These are phyloP conservation scores for Exophiala alcalophila DNA, from an alignment of 2,329 filamentous ascomycete genomes.

Conservation along the genomic window DNA sequence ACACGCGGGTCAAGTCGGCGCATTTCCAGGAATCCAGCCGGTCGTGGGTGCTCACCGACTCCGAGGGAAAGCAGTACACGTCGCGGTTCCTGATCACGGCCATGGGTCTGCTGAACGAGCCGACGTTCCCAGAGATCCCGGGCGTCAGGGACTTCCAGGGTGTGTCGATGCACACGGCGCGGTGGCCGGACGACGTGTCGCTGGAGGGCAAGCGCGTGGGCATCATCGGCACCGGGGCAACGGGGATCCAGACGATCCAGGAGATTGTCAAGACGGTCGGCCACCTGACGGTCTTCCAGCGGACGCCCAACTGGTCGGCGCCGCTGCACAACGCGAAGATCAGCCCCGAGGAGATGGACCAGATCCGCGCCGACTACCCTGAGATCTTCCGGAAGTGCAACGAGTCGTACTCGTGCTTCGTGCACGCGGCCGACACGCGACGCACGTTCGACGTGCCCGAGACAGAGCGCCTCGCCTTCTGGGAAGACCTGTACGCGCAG, in stretches of 20 bases:
- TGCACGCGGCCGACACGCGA: slow-evolving; percentile 54
- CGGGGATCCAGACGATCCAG: slow-evolving; percentile 62
- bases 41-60: slow-evolving; percentile 17
- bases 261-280: slow-evolving; percentile 54
- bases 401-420: slow-evolving; percentile 57
- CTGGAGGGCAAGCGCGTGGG: slow-evolving; percentile 40
- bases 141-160: slow-evolving; percentile 31
- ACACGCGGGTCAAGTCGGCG: slow-evolving; percentile 29
- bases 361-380: slow-evolving; percentile 11
- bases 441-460: slow-evolving; percentile 26
- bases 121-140: slow-evolving; percentile 31
- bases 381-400: slow-evolving; percentile 32
- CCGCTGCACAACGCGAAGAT: slow-evolving; percentile 56
- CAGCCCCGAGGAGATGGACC: slow-evolving; percentile 50
- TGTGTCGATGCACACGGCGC: slow-evolving; percentile 30
- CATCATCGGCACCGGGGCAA: slow-evolving; percentile 47
- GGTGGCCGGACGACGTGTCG: slow-evolving; percentile 29
- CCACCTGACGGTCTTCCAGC: slow-evolving; percentile 54
- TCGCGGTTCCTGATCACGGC: slow-evolving; percentile 21
- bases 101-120: slow-evolving; percentile 19
- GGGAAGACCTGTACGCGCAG: slow-evolving; percentile 47
- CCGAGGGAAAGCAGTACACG: slow-evolving; percentile 12
- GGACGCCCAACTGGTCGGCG: slow-evolving; percentile 63
- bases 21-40: slow-evolving; percentile 22
- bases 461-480: slow-evolving; percentile 41